phyloP scores from a whole-genome alignment of 495 filamentous ascomycete species.

The Aspergillus ostianus region DNA sequence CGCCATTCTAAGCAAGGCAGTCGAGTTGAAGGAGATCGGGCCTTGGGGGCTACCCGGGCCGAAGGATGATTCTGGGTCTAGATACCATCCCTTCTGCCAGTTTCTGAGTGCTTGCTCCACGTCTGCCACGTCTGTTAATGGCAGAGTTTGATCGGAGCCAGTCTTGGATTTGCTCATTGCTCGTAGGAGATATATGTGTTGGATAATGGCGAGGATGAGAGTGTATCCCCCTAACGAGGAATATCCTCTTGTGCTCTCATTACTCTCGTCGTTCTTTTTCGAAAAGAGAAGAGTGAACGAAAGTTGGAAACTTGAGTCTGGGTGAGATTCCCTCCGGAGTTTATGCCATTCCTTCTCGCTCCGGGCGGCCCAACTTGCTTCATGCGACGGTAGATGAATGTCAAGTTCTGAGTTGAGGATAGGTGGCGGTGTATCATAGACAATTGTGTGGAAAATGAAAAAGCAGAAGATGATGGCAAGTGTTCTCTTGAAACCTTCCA shows the following conservation, averaged over 20 bases:
- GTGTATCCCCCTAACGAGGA: conserved; percentile 30
- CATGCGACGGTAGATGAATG: conserved; percentile 19
- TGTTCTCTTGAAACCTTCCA: conserved; percentile 29
- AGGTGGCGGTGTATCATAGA: conserved; percentile 33
- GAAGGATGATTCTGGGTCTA: conserved; percentile 23
- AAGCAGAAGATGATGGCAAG: conserved; percentile 28
- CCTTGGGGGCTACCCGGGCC: conserved; percentile 37
- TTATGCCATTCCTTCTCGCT: conserved; percentile 26
- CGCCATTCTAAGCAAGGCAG: conserved; percentile 37
- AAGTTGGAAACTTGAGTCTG: neutral
- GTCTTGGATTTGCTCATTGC: neutral
- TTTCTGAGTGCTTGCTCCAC: conserved; percentile 41
- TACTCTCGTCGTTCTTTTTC: too few relatives aligned
- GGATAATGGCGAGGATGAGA: conserved; percentile 33
- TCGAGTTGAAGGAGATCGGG: conserved; percentile 35
- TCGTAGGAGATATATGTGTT: conserved; percentile 32
- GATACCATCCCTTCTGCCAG: conserved; percentile 31
- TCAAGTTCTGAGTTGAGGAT: conserved; percentile 29
- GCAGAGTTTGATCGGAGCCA: conserved; percentile 10
- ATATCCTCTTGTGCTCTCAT: too few relatives aligned
- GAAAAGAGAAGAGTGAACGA: conserved; percentile 9
- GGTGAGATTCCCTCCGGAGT: neutral
- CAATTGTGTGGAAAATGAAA: conserved; percentile 33
- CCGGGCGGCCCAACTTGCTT: neutral
- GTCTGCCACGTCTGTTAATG: conserved; percentile 40